A percentile compares a stretch with the other conserved stretches of the same genome.
These are phyloP conservation scores for Leccinum rimulosum DNA, from an alignment of 768 basidiomycete species.

Conservation along the genomic window DNA sequence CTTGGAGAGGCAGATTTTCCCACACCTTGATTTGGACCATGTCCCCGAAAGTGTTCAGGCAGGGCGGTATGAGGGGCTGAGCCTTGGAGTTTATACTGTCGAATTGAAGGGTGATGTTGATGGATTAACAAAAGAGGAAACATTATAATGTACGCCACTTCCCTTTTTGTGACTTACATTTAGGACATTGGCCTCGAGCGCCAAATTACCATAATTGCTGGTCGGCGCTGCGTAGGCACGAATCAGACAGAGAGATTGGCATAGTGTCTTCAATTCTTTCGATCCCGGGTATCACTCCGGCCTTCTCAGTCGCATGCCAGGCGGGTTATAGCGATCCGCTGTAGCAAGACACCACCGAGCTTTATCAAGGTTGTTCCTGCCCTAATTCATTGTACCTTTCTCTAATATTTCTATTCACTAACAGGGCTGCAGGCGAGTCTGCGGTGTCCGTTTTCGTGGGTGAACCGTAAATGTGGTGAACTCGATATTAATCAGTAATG, in stretches of 20 bases:
- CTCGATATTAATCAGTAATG: not conserved
- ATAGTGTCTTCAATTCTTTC: not conserved
- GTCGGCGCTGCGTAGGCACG: too few relatives aligned
- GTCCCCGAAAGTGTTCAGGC: conserved; percentile 24
- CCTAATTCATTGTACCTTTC: not conserved
- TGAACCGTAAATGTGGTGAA: not conserved
- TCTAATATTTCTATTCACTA: not conserved
- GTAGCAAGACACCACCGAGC: not conserved
- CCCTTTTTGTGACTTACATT: not conserved
- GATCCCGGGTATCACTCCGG: not conserved
- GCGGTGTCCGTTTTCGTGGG: not conserved
- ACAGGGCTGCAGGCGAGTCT: not conserved
- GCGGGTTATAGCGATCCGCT: not conserved
- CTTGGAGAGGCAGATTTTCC: conserved; percentile 27
- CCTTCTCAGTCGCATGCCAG: not conserved
- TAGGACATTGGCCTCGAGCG: not conserved
- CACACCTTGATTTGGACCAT: conserved; percentile 38
- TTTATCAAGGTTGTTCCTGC: not conserved
- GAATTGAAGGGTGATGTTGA: conserved; percentile 5
- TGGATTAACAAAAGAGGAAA: not conserved
- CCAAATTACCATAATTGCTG: not conserved
- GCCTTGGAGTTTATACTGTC: conserved; percentile 31
- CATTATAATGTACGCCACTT: conserved; percentile 2
- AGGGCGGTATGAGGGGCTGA: conserved; percentile 22
- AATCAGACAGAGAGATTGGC: too few relatives aligned